Evolutionary conservation across 164 flowering plant species (phyloP).

Genomic region (Sedum album): DNA sequence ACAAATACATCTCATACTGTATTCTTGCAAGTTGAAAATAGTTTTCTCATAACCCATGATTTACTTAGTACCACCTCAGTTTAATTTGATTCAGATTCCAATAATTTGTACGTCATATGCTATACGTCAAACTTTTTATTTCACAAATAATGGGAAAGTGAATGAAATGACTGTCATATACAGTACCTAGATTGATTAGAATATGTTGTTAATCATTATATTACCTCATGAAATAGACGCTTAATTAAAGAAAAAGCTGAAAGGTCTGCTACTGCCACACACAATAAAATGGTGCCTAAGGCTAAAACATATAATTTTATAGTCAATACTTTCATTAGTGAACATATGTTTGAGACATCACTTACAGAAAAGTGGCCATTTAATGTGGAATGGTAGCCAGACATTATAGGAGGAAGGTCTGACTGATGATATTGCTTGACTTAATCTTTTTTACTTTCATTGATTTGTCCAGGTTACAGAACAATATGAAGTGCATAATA

Average conservation of each 20-base stretch:
- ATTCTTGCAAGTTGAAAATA: not conserved
- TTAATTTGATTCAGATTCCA: not conserved
- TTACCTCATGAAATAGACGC: no score
- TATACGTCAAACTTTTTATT: not conserved
- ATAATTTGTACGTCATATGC: not conserved
- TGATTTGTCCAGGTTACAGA: slow-evolving; percentile 67
- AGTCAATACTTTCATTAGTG: not conserved
- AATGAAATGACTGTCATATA: not conserved
- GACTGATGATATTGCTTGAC: not conserved
- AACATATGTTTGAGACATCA: not conserved
- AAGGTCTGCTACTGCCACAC: no score
- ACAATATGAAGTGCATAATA: slow-evolving; percentile 79
- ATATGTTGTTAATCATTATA: no score
- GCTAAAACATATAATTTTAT: not conserved
- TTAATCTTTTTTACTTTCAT: slow-evolving; percentile 9
- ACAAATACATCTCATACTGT: not conserved
- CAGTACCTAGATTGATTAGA: no score
- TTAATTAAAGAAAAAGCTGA: no score
- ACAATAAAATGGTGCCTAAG: no score
- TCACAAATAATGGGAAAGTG: not conserved
- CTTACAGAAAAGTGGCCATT: not conserved
- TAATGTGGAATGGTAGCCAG: not conserved
- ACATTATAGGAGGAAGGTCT: not conserved
- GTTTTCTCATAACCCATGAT: not conserved
- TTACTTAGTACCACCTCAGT: not conserved